Evolutionary conservation across 176 grass and related monocot genomes (phyloP), one percentile per base, ranked within the genome.

Genomic region (Oryza punctata): DNA sequence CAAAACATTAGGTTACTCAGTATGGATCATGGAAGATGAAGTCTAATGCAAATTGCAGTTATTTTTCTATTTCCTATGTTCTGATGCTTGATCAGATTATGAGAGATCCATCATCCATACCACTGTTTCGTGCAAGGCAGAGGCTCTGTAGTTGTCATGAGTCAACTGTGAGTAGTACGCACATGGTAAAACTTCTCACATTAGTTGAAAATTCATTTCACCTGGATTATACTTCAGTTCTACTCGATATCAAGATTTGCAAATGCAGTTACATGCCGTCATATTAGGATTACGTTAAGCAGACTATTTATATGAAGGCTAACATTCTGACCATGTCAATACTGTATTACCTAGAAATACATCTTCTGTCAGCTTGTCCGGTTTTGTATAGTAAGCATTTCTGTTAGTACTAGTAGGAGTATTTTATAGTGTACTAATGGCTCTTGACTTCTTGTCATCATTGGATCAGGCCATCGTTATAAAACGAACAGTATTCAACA

Each of bases 1-100:
- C 72, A 86, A 90, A 72, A 57, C 60, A 90, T 82, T 78, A 49
- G 45, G 27, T 86, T 90, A 68, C 32, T 66, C 25, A 9, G 32
- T 37, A 67, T 29, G 24, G 32, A 78, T 78, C 78, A 73, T 86
- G 86, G 88, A 82, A 15, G 76, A 43, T 78, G 72, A 65, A 66
- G 71, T 44, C 33, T 59, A 60, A 67, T 19, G 59, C 86, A 67
- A 73, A 37, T 45, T 63, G 46, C 29, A 47, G 65, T 27, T 82
- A 65, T 44, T 3, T 19, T 21, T n/a, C 15, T 21, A 54, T 64
- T 43, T 30, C 64, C 27, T 35, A 5, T 43, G 14, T 61, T 67
- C 28, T 10, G 33, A 46, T 78, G 68, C 73, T 47, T 47, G 24
- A 25, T 68, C 16, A 2, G n/a, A 68, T 25, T 44, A 64, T 28